A percentile compares a stretch with the other conserved stretches of the same genome.
These are phyloP conservation scores for Saccharomyces hybrid DNA, from an alignment of 1,139 yeast species.

Conservation along the genomic window DNA sequence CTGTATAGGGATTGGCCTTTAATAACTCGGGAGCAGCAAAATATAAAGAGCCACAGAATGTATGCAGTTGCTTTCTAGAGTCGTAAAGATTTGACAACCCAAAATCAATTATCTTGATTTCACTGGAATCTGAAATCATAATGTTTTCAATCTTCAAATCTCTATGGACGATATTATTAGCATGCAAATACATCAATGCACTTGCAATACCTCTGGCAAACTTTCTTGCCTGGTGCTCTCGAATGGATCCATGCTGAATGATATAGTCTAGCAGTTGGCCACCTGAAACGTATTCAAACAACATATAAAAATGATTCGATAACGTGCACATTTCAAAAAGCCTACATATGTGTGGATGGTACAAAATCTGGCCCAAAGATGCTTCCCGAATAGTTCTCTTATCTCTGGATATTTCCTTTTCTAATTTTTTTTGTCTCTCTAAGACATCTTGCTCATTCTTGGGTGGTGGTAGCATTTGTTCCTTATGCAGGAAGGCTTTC, in stretches of 20 bases:
- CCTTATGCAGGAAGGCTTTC: slow-evolving; percentile 67
- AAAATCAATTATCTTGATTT: slow-evolving; percentile 88
- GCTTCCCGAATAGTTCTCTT: slow-evolving; percentile 89
- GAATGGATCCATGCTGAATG: slow-evolving; percentile 87
- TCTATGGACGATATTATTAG: slow-evolving; percentile 89
- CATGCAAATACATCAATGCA: slow-evolving; percentile 87
- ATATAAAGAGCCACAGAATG: slow-evolving; percentile 92
- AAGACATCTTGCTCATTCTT: slow-evolving; percentile 48
- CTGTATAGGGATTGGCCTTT: slow-evolving; percentile 83
- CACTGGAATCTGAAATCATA: slow-evolving; percentile 86
- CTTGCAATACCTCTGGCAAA: slow-evolving; percentile 94
- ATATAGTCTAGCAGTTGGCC: slow-evolving; percentile 96
- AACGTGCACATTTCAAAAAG: slow-evolving; percentile 86
- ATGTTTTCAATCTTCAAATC: slow-evolving; percentile 94
- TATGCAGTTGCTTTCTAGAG: slow-evolving; percentile 62
- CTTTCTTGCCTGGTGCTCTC: slow-evolving; percentile 84
- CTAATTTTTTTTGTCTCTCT: slow-evolving; percentile 61
- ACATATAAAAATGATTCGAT: slow-evolving; percentile 93
- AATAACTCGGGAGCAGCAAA: slow-evolving; percentile 96
- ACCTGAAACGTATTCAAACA: slow-evolving; percentile 92
- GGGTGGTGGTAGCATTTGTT: slow-evolving; percentile 62
- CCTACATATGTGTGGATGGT: slow-evolving; percentile 86
- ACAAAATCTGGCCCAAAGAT: slow-evolving; percentile 76
- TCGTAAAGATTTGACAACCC: slow-evolving; percentile 85
- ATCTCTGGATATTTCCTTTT: slow-evolving; percentile 83